A percentile compares a stretch with the other conserved stretches of the same genome.
phyloP scores from a whole-genome alignment of 2,329 filamentous ascomycete species.

The Cordyceps cateniannulata region DNA sequence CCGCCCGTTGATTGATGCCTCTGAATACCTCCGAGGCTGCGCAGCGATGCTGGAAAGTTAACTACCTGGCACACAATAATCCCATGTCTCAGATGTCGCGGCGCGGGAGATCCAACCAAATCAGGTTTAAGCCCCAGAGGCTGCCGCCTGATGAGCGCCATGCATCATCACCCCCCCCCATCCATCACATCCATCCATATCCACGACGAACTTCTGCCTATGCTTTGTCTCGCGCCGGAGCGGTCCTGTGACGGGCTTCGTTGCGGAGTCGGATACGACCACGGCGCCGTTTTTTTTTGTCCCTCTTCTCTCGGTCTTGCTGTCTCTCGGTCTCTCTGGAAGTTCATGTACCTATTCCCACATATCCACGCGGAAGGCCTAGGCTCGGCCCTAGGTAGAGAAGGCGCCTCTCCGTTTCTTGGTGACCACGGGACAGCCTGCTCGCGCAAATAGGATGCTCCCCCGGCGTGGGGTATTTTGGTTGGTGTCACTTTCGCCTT shows the following conservation, averaged over 20 bases:
- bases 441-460: not conserved
- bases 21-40: no score
- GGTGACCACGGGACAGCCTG: not conserved
- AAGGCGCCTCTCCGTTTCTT: not conserved
- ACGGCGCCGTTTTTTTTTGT: not conserved
- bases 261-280: slow-evolving; percentile 2
- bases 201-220: not conserved
- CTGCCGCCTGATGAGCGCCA: slow-evolving; percentile 17
- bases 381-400: not conserved
- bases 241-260: not conserved
- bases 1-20: not conserved
- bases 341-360: not conserved
- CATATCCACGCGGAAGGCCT: not conserved
- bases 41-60: no score
- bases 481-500: not conserved
- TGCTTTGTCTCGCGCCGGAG: not conserved
- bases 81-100: not conserved
- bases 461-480: not conserved
- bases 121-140: slow-evolving; percentile 5
- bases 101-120: slow-evolving; percentile 14
- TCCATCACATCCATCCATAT: not conserved
- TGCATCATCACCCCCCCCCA: slow-evolving; percentile 1
- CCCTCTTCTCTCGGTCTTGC: not conserved
- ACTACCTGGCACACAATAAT: not conserved
- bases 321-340: not conserved